phyloP scores from a whole-genome alignment of 2,329 filamentous ascomycete species.

The Ophiostoma novo-ulmi region DNA sequence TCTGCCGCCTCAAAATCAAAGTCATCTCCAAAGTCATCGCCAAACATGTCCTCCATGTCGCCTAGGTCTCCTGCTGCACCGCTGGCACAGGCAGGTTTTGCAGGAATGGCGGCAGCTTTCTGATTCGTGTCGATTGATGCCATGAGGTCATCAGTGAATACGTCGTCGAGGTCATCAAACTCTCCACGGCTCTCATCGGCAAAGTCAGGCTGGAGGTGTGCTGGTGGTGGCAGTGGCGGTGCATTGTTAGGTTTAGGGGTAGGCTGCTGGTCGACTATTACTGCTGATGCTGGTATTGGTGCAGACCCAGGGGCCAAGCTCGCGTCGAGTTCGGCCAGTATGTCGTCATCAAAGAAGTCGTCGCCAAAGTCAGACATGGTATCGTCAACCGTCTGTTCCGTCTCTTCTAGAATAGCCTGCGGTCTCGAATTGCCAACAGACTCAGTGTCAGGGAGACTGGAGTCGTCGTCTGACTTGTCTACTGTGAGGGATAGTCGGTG shows the following conservation, averaged over 20 bases:
- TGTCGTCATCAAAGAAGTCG: conserved; percentile 53
- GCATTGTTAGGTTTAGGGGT: background rate
- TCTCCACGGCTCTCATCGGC: conserved; percentile 39
- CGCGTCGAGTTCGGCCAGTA: conserved; percentile 51
- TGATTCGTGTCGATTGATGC: conserved; percentile 28
- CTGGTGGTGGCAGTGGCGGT: conserved; percentile 30
- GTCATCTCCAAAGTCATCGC: conserved; percentile 68
- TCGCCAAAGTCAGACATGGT: conserved; percentile 49
- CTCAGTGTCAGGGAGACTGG: background rate
- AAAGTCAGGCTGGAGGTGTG: conserved; percentile 24
- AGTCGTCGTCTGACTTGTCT: background rate
- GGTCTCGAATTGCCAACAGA: background rate
- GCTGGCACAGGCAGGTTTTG: conserved; percentile 1
- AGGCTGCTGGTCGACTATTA: background rate
- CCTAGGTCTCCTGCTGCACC: background rate
- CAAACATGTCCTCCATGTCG: conserved; percentile 46
- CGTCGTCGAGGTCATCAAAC: conserved; percentile 57
- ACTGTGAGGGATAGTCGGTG: background rate
- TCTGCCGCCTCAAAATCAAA: conserved; percentile 75
- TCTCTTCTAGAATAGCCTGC: background rate
- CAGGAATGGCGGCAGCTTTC: conserved; percentile 9
- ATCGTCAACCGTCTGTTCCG: conserved; percentile 19
- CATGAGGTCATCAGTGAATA: conserved; percentile 45
- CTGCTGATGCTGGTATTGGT: background rate
- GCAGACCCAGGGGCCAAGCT: conserved; percentile 31